Percentiles rank a stretch among this genome's conserved stretches.
Evolutionary conservation across 1,284 basidiomycete genomes (phyloP).

Genomic region (Fomitopsis pinicola): DNA sequence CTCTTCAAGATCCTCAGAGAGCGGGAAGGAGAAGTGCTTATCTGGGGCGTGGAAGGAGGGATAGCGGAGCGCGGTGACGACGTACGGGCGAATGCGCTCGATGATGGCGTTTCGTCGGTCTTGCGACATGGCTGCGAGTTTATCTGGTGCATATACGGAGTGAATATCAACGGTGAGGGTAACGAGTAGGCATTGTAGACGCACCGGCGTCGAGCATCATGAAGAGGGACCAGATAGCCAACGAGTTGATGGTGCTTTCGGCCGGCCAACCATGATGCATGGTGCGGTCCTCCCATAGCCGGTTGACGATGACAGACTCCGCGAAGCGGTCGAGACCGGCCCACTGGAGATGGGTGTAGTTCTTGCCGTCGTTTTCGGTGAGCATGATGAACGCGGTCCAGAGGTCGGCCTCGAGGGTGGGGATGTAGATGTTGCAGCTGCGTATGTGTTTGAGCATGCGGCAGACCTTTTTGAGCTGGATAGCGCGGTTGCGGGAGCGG

Average conservation of each 20-base stretch:
- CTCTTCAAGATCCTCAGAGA: conserved; percentile 22
- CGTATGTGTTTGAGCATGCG: conserved; percentile 39
- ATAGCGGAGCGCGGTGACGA: conserved; percentile 44
- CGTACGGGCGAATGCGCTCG: conserved; percentile 51
- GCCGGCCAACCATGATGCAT: conserved; percentile 49
- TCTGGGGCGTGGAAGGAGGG: conserved; percentile 54
- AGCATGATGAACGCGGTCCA: conserved; percentile 62
- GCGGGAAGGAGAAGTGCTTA: conserved; percentile 52
- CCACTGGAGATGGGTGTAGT: conserved; percentile 52
- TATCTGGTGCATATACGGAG: conserved; percentile 31
- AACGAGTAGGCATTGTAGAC: conserved; percentile 13
- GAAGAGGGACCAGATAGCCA: conserved; percentile 65
- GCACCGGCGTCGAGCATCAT: conserved; percentile 47
- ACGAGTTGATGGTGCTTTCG: conserved; percentile 43
- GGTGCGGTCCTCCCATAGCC: conserved; percentile 42
- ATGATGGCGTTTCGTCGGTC: conserved; percentile 42
- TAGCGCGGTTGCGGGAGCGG: conserved; percentile 37
- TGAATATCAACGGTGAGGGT: neutral
- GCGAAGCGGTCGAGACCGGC: conserved; percentile 46
- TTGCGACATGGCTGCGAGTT: conserved; percentile 38
- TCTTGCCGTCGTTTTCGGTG: conserved; percentile 75
- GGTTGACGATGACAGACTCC: conserved; percentile 39
- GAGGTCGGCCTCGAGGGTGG: conserved; percentile 38
- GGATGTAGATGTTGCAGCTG: conserved; percentile 29
- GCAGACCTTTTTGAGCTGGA: conserved; percentile 46